These are phyloP conservation scores for Fistulinella staudtii DNA, from an alignment of 1,284 basidiomycete genomes.

Conservation along the genomic window DNA sequence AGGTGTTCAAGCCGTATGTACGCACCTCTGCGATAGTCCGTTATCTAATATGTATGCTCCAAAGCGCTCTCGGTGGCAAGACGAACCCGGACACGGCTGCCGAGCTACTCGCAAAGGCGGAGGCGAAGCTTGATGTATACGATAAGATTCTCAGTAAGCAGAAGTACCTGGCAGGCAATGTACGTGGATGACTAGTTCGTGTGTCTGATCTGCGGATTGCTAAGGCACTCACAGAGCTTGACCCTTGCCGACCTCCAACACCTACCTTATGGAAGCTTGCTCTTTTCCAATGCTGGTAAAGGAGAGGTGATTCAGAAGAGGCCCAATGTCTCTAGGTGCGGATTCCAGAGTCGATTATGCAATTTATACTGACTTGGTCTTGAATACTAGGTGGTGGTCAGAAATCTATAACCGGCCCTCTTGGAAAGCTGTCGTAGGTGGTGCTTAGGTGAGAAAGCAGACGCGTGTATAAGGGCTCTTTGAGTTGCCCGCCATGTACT, in stretches of 20 bases:
- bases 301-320: conserved; percentile 15
- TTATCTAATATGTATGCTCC: conserved; percentile 1
- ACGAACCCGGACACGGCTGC: conserved; percentile 29
- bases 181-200: conserved; percentile 19
- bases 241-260: conserved; percentile 55
- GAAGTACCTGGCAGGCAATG: conserved; percentile 48
- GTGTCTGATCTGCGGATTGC: background rate
- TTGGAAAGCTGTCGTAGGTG: conserved; percentile 27
- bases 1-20: conserved; percentile 33
- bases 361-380: too few species aligned
- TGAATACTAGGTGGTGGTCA: conserved; percentile 31
- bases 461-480: too few species aligned
- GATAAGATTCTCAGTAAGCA: conserved; percentile 44
- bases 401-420: conserved; percentile 21
- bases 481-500: too few species aligned
- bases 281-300: background rate
- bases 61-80: background rate
- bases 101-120: conserved; percentile 24
- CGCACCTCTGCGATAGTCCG: conserved; percentile 12
- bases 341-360: too few species aligned
- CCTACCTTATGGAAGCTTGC: conserved; percentile 39
- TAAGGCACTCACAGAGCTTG: conserved; percentile 30
- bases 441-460: conserved; percentile 2
- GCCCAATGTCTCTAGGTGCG: conserved; percentile 26
- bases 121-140: conserved; percentile 41